These are phyloP conservation scores for Botryococcus braunii DNA, from an alignment of 163 green algal genomes.

Conservation along the genomic window DNA sequence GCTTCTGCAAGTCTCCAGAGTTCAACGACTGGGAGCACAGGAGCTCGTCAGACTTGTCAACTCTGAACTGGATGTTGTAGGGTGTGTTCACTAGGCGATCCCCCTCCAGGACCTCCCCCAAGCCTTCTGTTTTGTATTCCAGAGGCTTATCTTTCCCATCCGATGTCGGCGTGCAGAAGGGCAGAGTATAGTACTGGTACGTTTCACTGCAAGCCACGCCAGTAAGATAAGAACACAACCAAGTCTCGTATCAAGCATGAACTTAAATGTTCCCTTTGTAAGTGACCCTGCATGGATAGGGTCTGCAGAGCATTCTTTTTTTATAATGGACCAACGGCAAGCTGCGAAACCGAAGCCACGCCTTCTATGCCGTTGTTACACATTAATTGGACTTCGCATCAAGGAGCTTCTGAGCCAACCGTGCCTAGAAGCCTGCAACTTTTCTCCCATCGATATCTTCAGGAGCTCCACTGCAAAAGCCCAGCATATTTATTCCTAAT, in stretches of 20 bases:
- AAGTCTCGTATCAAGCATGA: not conserved
- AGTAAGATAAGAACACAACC: not conserved
- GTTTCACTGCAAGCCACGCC: slow-evolving; percentile 65
- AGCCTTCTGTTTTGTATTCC: slow-evolving; percentile 73
- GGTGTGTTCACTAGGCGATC: slow-evolving; percentile 66
- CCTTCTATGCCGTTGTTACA: not conserved
- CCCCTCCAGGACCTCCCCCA: slow-evolving; percentile 61
- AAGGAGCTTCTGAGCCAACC: no score
- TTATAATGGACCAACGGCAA: not conserved
- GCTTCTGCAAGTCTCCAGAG: slow-evolving; percentile 63
- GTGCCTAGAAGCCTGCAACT: no score
- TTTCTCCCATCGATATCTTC: no score
- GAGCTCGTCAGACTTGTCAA: slow-evolving; percentile 67
- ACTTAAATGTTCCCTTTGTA: not conserved
- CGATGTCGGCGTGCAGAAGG: slow-evolving; percentile 87
- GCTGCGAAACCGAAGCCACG: not conserved
- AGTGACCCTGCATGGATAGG: not conserved
- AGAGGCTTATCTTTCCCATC: no score
- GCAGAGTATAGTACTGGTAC: slow-evolving; percentile 94
- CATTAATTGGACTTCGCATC: slow-evolving; percentile 2
- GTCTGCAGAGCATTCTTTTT: not conserved
- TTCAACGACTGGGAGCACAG: slow-evolving; percentile 74
- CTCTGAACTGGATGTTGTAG: slow-evolving; percentile 80
- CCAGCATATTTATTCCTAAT: no score
- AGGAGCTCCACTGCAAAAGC: no score